Conservation (phyloP, 805 yeast genomes). For the Schwanniomyces yamadae region DNA sequence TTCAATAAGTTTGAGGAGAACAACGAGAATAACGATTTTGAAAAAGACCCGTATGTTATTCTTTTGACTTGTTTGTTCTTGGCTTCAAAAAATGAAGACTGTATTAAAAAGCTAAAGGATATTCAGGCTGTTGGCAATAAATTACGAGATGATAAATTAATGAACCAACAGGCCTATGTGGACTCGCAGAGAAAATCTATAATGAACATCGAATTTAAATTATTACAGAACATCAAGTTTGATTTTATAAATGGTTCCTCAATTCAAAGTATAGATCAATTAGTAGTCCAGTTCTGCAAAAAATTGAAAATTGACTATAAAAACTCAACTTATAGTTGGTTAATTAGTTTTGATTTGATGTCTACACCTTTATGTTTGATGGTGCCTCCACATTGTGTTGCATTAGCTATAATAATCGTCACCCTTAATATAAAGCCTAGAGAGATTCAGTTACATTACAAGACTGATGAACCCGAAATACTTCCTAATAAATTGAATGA, state of each 20-base stretch:
- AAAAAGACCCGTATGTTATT: conserved; percentile 54
- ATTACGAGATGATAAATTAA: conserved; percentile 30
- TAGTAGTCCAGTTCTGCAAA: conserved; percentile 61
- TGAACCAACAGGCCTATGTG: conserved; percentile 15
- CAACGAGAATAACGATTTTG: conserved; percentile 30
- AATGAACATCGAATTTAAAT: conserved; percentile 62
- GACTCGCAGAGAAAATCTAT: conserved; percentile 60
- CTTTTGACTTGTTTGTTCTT: conserved; percentile 67
- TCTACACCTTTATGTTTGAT: conserved; percentile 66
- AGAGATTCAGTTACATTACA: conserved; percentile 24
- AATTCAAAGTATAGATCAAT: conserved; percentile 53
- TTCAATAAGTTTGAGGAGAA: conserved; percentile 55
- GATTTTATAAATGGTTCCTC: conserved; percentile 68
- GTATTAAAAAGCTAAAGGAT: conserved; percentile 71
- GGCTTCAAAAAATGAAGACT: conserved; percentile 80
- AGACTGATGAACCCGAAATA: conserved; percentile 12
- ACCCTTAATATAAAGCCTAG: conserved; percentile 50
- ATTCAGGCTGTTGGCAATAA: conserved; percentile 52
- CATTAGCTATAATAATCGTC: conserved; percentile 64
- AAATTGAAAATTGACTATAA: conserved; percentile 45
- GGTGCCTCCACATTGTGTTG: conserved; percentile 73
- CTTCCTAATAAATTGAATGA: conserved; percentile 14
- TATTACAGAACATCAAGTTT: conserved; percentile 75
- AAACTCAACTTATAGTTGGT: conserved; percentile 62
- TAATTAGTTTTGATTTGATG: conserved; percentile 70